These are phyloP conservation scores for Bimuria novae-zelandiae DNA, from an alignment of 2,329 filamentous ascomycete genomes.

Conservation along the genomic window DNA sequence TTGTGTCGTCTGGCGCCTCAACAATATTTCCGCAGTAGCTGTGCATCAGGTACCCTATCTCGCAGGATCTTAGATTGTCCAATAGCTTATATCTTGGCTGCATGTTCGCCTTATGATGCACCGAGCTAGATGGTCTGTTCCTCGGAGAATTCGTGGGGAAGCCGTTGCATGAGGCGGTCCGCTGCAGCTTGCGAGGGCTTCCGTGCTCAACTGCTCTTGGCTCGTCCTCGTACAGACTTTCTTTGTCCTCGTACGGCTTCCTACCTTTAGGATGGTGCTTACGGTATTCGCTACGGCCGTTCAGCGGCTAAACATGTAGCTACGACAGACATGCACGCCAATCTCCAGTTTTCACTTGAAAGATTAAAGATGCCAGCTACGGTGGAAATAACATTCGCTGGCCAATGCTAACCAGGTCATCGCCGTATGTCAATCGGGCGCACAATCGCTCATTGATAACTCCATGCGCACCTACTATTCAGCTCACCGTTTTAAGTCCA, in stretches of 20 bases:
- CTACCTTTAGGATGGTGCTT: background rate
- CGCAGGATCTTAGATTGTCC: background rate
- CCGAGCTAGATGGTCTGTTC: background rate
- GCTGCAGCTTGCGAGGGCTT: background rate
- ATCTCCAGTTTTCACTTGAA: background rate
- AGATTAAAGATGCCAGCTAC: no score
- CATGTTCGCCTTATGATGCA: background rate
- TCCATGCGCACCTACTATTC: no score
- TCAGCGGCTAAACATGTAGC: background rate
- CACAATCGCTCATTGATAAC: no score
- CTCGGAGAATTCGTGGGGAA: background rate
- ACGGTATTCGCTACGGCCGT: background rate
- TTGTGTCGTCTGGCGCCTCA: constrained; percentile 1
- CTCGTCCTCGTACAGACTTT: background rate
- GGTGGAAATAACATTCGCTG: background rate
- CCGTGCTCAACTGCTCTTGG: background rate
- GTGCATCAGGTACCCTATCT: background rate
- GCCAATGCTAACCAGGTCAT: no score
- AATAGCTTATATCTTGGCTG: background rate
- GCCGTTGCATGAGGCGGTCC: background rate
- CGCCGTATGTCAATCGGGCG: no score
- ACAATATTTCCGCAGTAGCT: background rate
- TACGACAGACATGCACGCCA: background rate
- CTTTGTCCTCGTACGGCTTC: background rate
- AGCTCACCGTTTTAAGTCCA: no score